Conservation (phyloP, 805 yeast genomes). For the Wickerhamiella dianesei region DNA sequence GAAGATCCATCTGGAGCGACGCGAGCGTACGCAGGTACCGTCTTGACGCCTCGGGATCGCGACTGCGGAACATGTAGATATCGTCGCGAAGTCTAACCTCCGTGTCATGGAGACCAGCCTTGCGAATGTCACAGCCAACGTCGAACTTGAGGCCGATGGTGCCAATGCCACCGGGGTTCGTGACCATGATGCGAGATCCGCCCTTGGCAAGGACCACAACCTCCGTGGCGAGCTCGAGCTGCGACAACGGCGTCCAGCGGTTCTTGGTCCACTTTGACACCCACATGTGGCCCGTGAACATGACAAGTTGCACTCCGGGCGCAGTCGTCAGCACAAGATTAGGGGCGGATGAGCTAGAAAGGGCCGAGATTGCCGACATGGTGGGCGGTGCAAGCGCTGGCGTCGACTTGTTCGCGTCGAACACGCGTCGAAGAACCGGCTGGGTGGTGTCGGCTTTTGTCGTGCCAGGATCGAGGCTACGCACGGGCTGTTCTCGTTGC, state of each 20-base stretch:
- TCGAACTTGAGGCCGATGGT: constrained; percentile 5
- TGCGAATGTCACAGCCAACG: constrained; percentile 14
- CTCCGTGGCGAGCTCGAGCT: constrained; percentile 18
- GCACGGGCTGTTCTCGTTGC: too few species aligned
- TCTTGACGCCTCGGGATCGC: constrained; percentile 15
- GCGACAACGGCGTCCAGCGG: constrained; percentile 20
- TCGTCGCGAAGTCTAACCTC: constrained; percentile 15
- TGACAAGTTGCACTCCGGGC: constrained; percentile 4
- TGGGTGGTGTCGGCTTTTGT: constrained; percentile 3
- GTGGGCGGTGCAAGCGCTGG: constrained; percentile 2
- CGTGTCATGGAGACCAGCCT: constrained; percentile 17
- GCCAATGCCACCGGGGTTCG: neutral
- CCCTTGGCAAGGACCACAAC: constrained; percentile 6
- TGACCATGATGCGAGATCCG: constrained; percentile 2
- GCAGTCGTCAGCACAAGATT: constrained; percentile 6
- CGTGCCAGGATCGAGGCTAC: constrained; percentile 10
- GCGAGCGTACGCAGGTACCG: constrained; percentile 13
- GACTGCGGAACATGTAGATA: constrained; percentile 20
- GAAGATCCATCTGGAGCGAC: constrained; percentile 11
- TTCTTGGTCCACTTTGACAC: constrained; percentile 17
- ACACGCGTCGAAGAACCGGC: constrained; percentile 9
- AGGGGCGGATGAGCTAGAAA: neutral
- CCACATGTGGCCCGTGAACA: constrained; percentile 17
- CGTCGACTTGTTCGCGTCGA: constrained; percentile 11
- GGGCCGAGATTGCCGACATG: neutral